phyloP scores from a whole-genome alignment of 2,329 filamentous ascomycete genomes.

The Phialophora verrucosa region DNA sequence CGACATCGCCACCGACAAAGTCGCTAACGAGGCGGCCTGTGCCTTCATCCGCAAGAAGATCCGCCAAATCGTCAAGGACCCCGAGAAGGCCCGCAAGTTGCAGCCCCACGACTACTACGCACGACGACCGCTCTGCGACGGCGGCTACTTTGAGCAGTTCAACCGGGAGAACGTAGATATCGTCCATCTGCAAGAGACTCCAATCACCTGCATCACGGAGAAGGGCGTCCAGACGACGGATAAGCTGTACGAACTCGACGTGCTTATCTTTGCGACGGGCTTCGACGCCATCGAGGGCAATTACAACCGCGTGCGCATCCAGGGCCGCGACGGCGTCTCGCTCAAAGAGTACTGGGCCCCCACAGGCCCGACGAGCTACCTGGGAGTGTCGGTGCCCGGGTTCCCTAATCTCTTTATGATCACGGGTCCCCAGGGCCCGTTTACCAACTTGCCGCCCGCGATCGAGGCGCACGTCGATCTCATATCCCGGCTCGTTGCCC shows the following conservation, averaged over 20 bases:
- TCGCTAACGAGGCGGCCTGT: slow-evolving; percentile 60
- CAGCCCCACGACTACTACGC: slow-evolving; percentile 32
- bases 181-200: slow-evolving; percentile 51
- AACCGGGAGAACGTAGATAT: slow-evolving; percentile 55
- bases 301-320: slow-evolving; percentile 43
- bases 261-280: slow-evolving; percentile 45
- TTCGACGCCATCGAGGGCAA: slow-evolving; percentile 47
- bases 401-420: slow-evolving; percentile 59
- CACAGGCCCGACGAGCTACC: slow-evolving; percentile 42
- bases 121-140: slow-evolving; percentile 32
- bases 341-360: slow-evolving; percentile 45
- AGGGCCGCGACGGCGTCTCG: slow-evolving; percentile 40
- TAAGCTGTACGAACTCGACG: slow-evolving; percentile 48
- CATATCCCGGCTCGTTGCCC: slow-evolving; percentile 50
- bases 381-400: slow-evolving; percentile 50
- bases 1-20: slow-evolving; percentile 53
- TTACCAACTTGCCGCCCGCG: slow-evolving; percentile 62
- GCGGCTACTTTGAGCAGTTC: slow-evolving; percentile 52
- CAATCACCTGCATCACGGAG: slow-evolving; percentile 49
- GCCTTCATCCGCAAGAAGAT: slow-evolving; percentile 62
- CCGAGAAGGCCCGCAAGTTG: slow-evolving; percentile 44
- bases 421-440: slow-evolving; percentile 62
- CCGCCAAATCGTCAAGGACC: slow-evolving; percentile 57
- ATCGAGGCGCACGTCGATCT: slow-evolving; percentile 63
- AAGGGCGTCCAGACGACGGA: slow-evolving; percentile 50